Conservation (phyloP, 2,329 filamentous ascomycete species). For the Camillea tinctor region DNA sequence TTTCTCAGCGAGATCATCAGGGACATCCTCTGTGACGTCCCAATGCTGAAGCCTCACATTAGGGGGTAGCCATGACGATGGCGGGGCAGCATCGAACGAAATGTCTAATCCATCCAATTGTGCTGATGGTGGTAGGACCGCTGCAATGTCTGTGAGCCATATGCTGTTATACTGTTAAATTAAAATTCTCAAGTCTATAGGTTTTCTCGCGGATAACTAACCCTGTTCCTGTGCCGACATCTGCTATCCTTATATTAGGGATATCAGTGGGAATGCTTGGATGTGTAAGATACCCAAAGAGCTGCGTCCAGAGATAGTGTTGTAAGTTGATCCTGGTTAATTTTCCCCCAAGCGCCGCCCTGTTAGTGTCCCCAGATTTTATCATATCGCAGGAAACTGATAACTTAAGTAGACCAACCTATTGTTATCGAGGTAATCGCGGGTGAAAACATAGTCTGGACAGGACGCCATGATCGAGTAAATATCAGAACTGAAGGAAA, state of each 20-base stretch:
- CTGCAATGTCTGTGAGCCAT: slow-evolving; percentile 10
- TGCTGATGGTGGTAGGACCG: slow-evolving; percentile 8
- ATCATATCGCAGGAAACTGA: no score
- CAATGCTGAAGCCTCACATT: slow-evolving; percentile 18
- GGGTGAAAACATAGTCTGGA: no score
- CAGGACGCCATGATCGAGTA: no score
- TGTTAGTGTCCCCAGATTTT: no score
- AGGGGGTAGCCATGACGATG: slow-evolving; percentile 13
- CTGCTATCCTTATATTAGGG: slow-evolving; percentile 19
- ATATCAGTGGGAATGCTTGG: slow-evolving; percentile 19
- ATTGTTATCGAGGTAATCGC: no score
- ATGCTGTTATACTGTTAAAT: slow-evolving; percentile 2
- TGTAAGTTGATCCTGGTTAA: slow-evolving; percentile 18
- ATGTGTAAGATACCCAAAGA: slow-evolving; percentile 22
- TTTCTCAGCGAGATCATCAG: slow-evolving; percentile 13
- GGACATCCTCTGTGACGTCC: slow-evolving; percentile 15
- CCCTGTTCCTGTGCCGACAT: slow-evolving; percentile 28
- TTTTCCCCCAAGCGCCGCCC: no score
- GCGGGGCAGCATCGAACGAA: slow-evolving; percentile 20
- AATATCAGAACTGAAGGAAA: no score
- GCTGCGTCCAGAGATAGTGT: slow-evolving; percentile 19
- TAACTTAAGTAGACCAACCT: no score
- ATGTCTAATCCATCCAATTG: slow-evolving; percentile 24
- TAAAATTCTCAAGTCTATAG: neutral
- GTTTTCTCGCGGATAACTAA: slow-evolving; percentile 2